These are phyloP conservation scores for Lactarius evosmus DNA, from an alignment of 768 basidiomycete species.

Conservation along the genomic window DNA sequence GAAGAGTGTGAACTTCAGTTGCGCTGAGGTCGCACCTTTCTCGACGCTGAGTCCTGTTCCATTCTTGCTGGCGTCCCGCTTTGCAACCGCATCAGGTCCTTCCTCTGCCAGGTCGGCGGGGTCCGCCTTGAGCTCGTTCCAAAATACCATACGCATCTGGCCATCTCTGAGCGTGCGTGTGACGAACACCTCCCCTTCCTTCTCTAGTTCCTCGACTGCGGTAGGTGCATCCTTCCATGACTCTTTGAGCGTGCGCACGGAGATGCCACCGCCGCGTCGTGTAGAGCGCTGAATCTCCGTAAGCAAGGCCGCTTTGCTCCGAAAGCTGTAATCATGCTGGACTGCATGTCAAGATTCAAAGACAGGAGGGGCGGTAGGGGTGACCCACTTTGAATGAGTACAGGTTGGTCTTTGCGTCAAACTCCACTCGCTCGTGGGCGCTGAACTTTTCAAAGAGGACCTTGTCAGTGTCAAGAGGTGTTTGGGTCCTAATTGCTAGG, in stretches of 20 bases:
- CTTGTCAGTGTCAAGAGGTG: slow-evolving; percentile 69
- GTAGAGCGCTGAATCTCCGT: slow-evolving; percentile 85
- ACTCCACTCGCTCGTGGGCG: slow-evolving; percentile 72
- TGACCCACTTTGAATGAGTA: slow-evolving; percentile 77
- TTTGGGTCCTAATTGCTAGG: slow-evolving; percentile 75
- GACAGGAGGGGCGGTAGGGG: slow-evolving; percentile 6
- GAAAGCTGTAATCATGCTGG: slow-evolving; percentile 84
- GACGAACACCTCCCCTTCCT: slow-evolving; percentile 85
- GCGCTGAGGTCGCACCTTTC: slow-evolving; percentile 54
- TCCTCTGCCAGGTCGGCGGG: slow-evolving; percentile 22
- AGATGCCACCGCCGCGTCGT: slow-evolving; percentile 78
- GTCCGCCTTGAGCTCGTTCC: slow-evolving; percentile 81
- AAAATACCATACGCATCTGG: slow-evolving; percentile 80
- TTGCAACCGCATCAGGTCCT: slow-evolving; percentile 17
- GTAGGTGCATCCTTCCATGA: slow-evolving; percentile 85
- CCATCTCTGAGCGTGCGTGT: slow-evolving; percentile 82
- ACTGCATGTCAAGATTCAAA: slow-evolving; percentile 9
- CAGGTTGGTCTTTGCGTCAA: slow-evolving; percentile 79
- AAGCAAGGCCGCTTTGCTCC: slow-evolving; percentile 77
- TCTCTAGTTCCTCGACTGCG: slow-evolving; percentile 86
- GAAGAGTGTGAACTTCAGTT: not conserved
- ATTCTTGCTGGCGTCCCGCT: slow-evolving; percentile 44
- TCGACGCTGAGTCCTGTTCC: slow-evolving; percentile 70
- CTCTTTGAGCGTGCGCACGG: slow-evolving; percentile 81
- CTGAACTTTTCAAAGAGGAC: slow-evolving; percentile 78